Evolutionary conservation across 2,329 filamentous ascomycete species (phyloP).

Genomic region (Lachnellula hyalina): DNA sequence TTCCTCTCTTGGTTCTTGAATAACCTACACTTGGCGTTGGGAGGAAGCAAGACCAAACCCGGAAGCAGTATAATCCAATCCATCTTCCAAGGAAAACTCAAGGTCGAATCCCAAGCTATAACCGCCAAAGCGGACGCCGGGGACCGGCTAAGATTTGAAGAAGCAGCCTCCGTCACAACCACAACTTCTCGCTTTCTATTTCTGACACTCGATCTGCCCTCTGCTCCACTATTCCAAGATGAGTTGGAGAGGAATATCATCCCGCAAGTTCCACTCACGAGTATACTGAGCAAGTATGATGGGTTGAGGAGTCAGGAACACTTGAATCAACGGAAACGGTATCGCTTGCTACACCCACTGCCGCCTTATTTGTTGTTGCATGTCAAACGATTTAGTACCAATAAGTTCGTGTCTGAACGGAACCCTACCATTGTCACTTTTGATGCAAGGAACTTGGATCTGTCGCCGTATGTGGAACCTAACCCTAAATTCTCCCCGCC

Average conservation of each 20-base stretch:
- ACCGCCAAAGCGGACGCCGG: slow-evolving; percentile 83
- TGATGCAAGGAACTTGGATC: slow-evolving; percentile 76
- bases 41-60: slow-evolving; percentile 82
- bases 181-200: slow-evolving; percentile 80
- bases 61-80: slow-evolving; percentile 82
- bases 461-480: slow-evolving; percentile 87
- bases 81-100: slow-evolving; percentile 88
- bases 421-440: slow-evolving; percentile 99
- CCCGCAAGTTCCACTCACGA: slow-evolving; percentile 78
- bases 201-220: slow-evolving; percentile 85
- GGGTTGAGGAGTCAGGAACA: slow-evolving; percentile 83
- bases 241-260: slow-evolving; percentile 94
- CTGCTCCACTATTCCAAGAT: slow-evolving; percentile 92
- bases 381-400: slow-evolving; percentile 93
- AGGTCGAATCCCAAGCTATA: slow-evolving; percentile 90
- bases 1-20: slow-evolving; percentile 98
- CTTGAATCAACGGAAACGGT: slow-evolving; percentile 80
- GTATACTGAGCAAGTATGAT: slow-evolving; percentile 88
- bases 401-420: slow-evolving; percentile 93
- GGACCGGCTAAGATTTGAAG: slow-evolving; percentile 87
- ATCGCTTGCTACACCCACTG: slow-evolving; percentile 82
- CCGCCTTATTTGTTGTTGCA: slow-evolving; percentile 91
- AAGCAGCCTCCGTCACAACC: slow-evolving; percentile 74
- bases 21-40: slow-evolving; percentile 85
- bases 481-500: slow-evolving; percentile 65